These are phyloP conservation scores for Lagenidium sp. DNA, from an alignment of 352 stramenopile genomes.

Conservation along the genomic window DNA sequence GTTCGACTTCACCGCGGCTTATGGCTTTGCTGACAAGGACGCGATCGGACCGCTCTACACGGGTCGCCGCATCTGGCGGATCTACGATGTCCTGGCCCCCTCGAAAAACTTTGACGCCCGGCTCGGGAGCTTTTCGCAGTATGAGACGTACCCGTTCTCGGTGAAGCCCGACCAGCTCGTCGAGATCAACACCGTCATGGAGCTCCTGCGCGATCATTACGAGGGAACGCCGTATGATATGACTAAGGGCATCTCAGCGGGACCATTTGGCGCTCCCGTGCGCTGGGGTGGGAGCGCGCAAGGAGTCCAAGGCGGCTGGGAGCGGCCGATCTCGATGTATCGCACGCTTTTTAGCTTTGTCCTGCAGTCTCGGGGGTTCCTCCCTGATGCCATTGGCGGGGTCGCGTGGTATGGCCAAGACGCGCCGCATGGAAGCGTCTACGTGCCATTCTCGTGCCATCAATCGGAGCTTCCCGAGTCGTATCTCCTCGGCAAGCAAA, in stretches of 20 bases:
- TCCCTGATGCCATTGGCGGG: conserved; percentile 34
- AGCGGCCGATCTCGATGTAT: conserved; percentile 89
- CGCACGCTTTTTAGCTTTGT: conserved; percentile 85
- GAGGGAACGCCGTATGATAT: conserved; percentile 87
- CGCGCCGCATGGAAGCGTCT: conserved; percentile 62
- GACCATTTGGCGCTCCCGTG: conserved; percentile 87
- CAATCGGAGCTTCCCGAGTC: conserved; percentile 36
- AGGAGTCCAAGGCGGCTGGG: conserved; percentile 61
- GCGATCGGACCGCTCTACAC: conserved; percentile 60
- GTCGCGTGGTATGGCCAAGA: conserved; percentile 62
- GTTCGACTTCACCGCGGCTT: conserved; percentile 71
- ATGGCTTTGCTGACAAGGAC: conserved; percentile 51
- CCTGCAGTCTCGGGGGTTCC: conserved; percentile 26
- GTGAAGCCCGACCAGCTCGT: conserved; percentile 64
- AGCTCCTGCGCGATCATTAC: conserved; percentile 86
- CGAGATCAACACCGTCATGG: conserved; percentile 61
- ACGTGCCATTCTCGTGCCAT: conserved; percentile 54
- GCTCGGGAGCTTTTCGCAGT: conserved; percentile 51
- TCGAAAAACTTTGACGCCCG: conserved; percentile 66
- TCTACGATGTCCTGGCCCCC: conserved; percentile 72
- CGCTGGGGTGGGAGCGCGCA: conserved; percentile 55
- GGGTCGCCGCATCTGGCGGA: conserved; percentile 83
- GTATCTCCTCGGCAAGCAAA: conserved; percentile 57
- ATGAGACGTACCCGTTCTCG: conserved; percentile 85
- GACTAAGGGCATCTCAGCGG: conserved; percentile 73